Percentiles rank a stretch among this genome's conserved stretches.
phyloP scores from a whole-genome alignment of 2,329 filamentous ascomycete species.

The Aureobasidium uvarum region DNA sequence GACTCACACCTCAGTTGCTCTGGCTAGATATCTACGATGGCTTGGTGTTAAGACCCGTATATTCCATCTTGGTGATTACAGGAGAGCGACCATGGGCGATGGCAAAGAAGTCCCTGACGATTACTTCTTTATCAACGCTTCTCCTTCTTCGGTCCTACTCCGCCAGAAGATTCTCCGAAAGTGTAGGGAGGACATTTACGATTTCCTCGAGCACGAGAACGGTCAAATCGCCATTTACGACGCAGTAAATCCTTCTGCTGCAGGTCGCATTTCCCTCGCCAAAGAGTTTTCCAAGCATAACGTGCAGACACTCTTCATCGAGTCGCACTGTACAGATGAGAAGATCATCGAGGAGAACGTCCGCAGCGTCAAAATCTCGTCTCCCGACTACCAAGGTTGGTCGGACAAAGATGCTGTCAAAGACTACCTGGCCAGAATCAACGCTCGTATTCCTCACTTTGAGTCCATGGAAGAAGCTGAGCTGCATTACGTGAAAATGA shows the following conservation, averaged over 20 bases:
- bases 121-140: constrained; percentile 96
- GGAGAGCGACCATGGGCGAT: constrained; percentile 81
- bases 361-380: constrained; percentile 94
- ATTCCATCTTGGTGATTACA: constrained; percentile 96
- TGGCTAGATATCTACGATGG: constrained; percentile 94
- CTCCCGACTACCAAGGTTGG: constrained; percentile 95
- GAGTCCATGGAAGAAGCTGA: constrained; percentile 95
- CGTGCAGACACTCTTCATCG: constrained; percentile 93
- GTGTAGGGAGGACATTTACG: constrained; percentile 94
- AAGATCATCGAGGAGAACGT: constrained; percentile 95
- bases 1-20: constrained; percentile 95
- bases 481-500: constrained; percentile 99
- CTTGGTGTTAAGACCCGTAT: constrained; percentile 97
- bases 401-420: constrained; percentile 86
- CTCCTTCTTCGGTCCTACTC: constrained; percentile 85
- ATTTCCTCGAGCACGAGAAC: constrained; percentile 94
- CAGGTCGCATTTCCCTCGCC: constrained; percentile 76
- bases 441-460: constrained; percentile 89
- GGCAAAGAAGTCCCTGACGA: constrained; percentile 87
- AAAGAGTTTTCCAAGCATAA: constrained; percentile 98
- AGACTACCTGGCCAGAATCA: constrained; percentile 86
- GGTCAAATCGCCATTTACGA: constrained; percentile 98
- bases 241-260: constrained; percentile 88
- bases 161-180: constrained; percentile 97
- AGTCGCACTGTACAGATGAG: constrained; percentile 92